phyloP scores from a whole-genome alignment of 768 basidiomycete species.

The Polyporus arcularius region DNA sequence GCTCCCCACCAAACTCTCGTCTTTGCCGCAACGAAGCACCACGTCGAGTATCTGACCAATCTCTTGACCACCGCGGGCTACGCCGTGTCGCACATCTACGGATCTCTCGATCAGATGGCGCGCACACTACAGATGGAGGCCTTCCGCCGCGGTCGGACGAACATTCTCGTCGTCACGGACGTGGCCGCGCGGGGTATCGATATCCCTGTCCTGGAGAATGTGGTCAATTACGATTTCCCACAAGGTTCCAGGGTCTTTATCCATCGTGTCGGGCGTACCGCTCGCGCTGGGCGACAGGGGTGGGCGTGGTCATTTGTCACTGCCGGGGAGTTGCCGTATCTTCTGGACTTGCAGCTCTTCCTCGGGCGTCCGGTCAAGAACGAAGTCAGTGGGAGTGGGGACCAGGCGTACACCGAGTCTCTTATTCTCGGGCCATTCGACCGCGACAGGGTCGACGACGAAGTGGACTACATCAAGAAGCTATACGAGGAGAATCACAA shows the following conservation, averaged over 20 bases:
- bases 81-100: conserved; percentile 91
- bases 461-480: conserved; percentile 75
- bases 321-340: conserved; percentile 81
- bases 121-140: conserved; percentile 88
- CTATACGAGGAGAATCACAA: conserved; percentile 66
- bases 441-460: conserved; percentile 77
- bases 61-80: conserved; percentile 83
- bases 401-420: conserved; percentile 66
- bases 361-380: conserved; percentile 74
- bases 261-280: conserved; percentile 96
- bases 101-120: conserved; percentile 90
- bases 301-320: conserved; percentile 97
- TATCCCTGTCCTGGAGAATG: conserved; percentile 94
- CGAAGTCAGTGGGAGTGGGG: conserved; percentile 49
- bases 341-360: conserved; percentile 92
- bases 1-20: conserved; percentile 91
- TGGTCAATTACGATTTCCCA: conserved; percentile 98
- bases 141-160: conserved; percentile 80
- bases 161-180: conserved; percentile 93
- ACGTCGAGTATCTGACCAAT: conserved; percentile 89
- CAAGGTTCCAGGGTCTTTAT: conserved; percentile 92
- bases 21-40: conserved; percentile 97
- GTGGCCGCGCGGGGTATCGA: conserved; percentile 98
- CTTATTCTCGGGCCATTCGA: conserved; percentile 84
- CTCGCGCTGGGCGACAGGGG: conserved; percentile 90